Base-by-base conservation (phyloP, 179 eudicot species). In the Carnegiea gigantea region DNA sequence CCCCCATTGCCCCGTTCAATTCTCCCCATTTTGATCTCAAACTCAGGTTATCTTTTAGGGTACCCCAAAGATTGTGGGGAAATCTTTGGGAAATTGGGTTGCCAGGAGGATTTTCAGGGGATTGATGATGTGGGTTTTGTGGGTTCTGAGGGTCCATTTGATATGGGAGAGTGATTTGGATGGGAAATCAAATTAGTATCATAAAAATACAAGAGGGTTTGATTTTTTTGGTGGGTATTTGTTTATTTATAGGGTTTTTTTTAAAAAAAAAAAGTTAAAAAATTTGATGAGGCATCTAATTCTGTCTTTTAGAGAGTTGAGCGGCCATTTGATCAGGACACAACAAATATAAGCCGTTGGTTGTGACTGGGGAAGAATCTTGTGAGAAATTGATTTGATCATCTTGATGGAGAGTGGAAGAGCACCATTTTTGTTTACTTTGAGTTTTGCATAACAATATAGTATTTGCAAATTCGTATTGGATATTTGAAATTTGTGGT, bases 1-100 rank as follows among this genome's bases (percentile, higher is more conserved):
- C 97, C 0, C 98, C 98, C 98, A 93, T 92, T 28, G 98, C 98
- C 64, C 98, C 98, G 43, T 91, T 95, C 9, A 95, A 17, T 65
- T 95, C 98, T 4, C 89, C 90, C 97, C 95, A 92, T 86, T 89
- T 91, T 28, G 98, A 95, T 54, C 78, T 83, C 76, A 95, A 88
- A 59, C 14, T 51, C 28, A 93, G 84, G 79, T 95, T 93, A 71
- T 79, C 70, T 78, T 84, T 88, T 38, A 90, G 48, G 77, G 85
- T 88, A 36, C 57, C 73, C 77, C 86, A 76, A 2, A 88, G 9
- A 7, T 73, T 84, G 51, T 70, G 11, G 78, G 88, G 81, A 51
- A 82, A 77, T 21, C 4, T 51, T 10, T 75, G 70, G 75, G 75
- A 49, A 40, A 2, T 73, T 78, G 70, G 79, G 78, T 79, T 33